A percentile compares a stretch with the other conserved stretches of the same genome.
Evolutionary conservation across 441 rosid genomes (phyloP).

Genomic region (Adansonia rubrostipa): DNA sequence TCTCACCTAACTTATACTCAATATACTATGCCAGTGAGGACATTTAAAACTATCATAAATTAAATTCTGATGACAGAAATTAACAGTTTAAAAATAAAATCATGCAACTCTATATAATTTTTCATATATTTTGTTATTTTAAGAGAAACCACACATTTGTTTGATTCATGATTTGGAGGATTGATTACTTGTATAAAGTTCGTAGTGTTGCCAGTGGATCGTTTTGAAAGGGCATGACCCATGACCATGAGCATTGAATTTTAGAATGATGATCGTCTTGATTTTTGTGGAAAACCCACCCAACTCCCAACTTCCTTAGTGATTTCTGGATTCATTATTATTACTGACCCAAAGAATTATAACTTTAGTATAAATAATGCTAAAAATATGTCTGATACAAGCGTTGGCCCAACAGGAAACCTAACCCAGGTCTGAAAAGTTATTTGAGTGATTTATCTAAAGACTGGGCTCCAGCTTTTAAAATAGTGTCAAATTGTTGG

Average conservation of each 20-base stretch:
- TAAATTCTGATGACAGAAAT: background rate
- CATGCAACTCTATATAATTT: background rate
- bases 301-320: background rate
- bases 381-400: background rate
- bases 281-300: background rate
- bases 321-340: background rate
- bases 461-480: background rate
- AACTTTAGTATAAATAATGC: background rate
- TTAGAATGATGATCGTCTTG: background rate
- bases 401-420: slow-evolving; percentile 9
- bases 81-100: background rate
- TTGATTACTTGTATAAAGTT: too few species aligned
- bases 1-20: background rate
- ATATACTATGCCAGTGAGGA: background rate
- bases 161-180: background rate
- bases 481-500: background rate
- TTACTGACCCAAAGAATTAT: background rate
- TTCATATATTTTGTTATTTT: too few species aligned
- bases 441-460: background rate
- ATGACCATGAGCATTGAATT: background rate
- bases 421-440: background rate
- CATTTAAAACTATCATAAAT: background rate
- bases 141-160: too few species aligned
- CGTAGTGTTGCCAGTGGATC: background rate
- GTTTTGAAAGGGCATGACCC: background rate